Conservation (phyloP, 2,329 filamentous ascomycete species). For the Ambrosiella xylebori region DNA sequence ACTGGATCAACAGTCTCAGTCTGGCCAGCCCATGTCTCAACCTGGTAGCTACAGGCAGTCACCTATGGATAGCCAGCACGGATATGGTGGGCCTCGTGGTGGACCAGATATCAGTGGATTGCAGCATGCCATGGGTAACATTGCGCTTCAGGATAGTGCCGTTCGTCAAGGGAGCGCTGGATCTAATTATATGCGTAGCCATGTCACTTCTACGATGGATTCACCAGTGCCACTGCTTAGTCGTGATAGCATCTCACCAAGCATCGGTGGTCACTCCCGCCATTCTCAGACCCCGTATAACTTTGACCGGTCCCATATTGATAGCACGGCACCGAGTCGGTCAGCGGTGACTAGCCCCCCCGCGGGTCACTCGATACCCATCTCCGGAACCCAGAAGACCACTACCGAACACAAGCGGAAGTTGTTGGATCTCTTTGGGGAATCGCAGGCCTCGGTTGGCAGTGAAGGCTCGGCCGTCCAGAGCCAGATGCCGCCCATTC, state of each 20-base stretch:
- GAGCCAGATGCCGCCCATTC: neutral
- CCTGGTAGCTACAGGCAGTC: slow-evolving; percentile 12
- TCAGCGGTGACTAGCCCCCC: slow-evolving; percentile 17
- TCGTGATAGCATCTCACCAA: slow-evolving; percentile 10
- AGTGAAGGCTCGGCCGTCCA: neutral
- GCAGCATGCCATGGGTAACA: slow-evolving; percentile 9
- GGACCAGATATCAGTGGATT: slow-evolving; percentile 4
- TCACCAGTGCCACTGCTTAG: slow-evolving; percentile 5
- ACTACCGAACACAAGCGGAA: slow-evolving; percentile 26
- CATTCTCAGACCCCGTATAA: slow-evolving; percentile 13
- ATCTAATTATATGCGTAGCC: slow-evolving; percentile 9
- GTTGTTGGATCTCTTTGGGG: slow-evolving; percentile 46
- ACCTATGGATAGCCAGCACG: slow-evolving; percentile 7
- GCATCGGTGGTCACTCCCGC: slow-evolving; percentile 10
- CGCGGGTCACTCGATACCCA: slow-evolving; percentile 17
- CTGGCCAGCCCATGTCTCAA: neutral
- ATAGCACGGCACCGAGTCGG: slow-evolving; percentile 12
- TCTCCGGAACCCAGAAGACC: slow-evolving; percentile 18
- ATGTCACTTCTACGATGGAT: slow-evolving; percentile 6
- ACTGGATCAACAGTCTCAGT: slow-evolving; percentile 5
- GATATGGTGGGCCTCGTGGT: slow-evolving; percentile 3
- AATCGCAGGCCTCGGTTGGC: slow-evolving; percentile 21
- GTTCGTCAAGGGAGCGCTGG: slow-evolving; percentile 8
- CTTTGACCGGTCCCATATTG: slow-evolving; percentile 9
- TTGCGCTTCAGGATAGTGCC: slow-evolving; percentile 11